Conservation (phyloP, 352 stramenopile species). For the Globisporangium polare region DNA sequence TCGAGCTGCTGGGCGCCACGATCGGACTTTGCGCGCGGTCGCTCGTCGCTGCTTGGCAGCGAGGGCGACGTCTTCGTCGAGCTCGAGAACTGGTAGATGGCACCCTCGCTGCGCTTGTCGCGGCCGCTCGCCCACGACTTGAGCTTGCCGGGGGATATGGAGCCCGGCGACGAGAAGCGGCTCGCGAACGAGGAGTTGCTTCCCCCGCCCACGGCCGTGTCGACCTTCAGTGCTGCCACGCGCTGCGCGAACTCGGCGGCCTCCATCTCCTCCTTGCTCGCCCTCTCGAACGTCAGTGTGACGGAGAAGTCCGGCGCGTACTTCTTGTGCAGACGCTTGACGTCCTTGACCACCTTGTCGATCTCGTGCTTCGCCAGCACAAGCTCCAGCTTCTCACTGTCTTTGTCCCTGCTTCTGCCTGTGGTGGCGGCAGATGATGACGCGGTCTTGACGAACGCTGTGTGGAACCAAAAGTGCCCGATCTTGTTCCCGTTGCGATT, state of each 20-base stretch:
- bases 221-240: slow-evolving; percentile 3
- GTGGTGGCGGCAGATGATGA: neutral
- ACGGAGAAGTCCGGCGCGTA: slow-evolving; percentile 47
- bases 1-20: neutral
- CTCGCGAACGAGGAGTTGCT: slow-evolving; percentile 4
- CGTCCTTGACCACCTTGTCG: slow-evolving; percentile 67
- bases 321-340: slow-evolving; percentile 64
- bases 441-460: slow-evolving; percentile 43
- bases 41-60: neutral
- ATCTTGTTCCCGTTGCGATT: slow-evolving; percentile 36
- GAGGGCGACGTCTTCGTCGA: slow-evolving; percentile 5
- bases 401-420: no score
- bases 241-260: slow-evolving; percentile 8
- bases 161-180: slow-evolving; percentile 4
- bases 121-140: slow-evolving; percentile 19
- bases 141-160: slow-evolving; percentile 8
- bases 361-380: slow-evolving; percentile 55
- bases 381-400: slow-evolving; percentile 25
- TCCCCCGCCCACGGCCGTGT: neutral
- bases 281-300: slow-evolving; percentile 42
- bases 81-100: slow-evolving; percentile 7
- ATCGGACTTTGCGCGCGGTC: slow-evolving; percentile 9
- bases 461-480: slow-evolving; percentile 79
- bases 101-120: slow-evolving; percentile 16
- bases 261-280: slow-evolving; percentile 26